phyloP scores from a whole-genome alignment of 495 filamentous ascomycete species.

The Chaetomium cochliodes region DNA sequence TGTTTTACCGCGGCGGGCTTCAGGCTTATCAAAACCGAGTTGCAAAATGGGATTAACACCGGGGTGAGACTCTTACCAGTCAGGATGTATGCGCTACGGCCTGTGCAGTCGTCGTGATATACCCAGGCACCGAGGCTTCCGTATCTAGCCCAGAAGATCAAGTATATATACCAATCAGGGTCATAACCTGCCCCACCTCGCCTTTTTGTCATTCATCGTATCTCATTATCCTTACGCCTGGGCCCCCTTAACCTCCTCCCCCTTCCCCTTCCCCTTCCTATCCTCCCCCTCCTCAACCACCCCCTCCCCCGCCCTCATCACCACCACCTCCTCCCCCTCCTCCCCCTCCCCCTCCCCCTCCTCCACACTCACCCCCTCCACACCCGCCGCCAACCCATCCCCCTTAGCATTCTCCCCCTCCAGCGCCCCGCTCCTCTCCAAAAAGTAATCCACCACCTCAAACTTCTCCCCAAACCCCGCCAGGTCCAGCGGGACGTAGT shows the following conservation, averaged over 20 bases:
- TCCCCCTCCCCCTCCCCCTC: conserved; percentile 18
- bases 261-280: conserved; percentile 10
- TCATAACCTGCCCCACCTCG: not conserved
- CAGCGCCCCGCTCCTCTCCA: conserved; percentile 55
- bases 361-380: conserved; percentile 8
- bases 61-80: conserved; percentile 59
- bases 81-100: conserved; percentile 64
- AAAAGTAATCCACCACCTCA: conserved; percentile 65
- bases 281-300: not conserved
- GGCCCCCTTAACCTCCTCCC: conserved; percentile 12
- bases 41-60: conserved; percentile 65
- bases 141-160: not conserved
- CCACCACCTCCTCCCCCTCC: conserved; percentile 6
- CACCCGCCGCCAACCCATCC: conserved; percentile 17
- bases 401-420: conserved; percentile 49
- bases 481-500: conserved; percentile 81
- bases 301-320: conserved; percentile 10
- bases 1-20: conserved; percentile 71
- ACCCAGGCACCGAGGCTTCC: not conserved
- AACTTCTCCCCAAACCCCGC: conserved; percentile 71
- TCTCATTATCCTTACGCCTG: not conserved
- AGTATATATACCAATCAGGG: not conserved
- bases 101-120: conserved; percentile 15
- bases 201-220: not conserved
- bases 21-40: conserved; percentile 63